These are phyloP conservation scores for Aspergillus sp. DNA, from an alignment of 2,329 filamentous ascomycete genomes.

Conservation along the genomic window DNA sequence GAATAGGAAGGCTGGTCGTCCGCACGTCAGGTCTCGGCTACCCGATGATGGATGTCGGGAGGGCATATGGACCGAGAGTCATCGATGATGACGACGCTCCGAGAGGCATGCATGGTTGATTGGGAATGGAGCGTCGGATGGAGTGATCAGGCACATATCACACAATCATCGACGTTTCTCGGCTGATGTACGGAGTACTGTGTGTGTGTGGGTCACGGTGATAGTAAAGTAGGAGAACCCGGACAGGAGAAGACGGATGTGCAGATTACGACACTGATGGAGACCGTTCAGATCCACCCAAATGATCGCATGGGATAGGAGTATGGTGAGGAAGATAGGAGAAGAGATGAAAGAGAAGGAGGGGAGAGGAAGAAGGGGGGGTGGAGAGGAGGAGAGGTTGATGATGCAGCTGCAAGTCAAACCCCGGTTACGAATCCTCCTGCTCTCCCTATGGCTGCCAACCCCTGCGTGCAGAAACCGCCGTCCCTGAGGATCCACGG, in stretches of 20 bases:
- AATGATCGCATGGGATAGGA: not conserved
- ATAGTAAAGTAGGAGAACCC: too few species aligned
- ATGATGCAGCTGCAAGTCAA: not conserved
- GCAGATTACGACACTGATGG: not conserved
- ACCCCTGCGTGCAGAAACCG: conserved; percentile 1
- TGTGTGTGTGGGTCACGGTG: too few species aligned
- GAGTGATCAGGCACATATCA: not conserved
- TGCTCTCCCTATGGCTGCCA: not conserved
- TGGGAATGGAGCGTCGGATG: not conserved
- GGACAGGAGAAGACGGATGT: not conserved
- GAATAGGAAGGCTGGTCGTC: conserved; percentile 3
- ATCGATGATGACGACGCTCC: conserved; percentile 4
- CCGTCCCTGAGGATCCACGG: conserved; percentile 8
- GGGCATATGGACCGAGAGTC: not conserved
- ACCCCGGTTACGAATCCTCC: not conserved
- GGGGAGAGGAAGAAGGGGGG: not conserved
- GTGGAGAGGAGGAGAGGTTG: not conserved
- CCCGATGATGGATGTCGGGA: conserved; percentile 6
- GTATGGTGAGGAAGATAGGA: not conserved
- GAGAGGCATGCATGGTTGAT: not conserved
- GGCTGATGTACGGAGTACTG: too few species aligned
- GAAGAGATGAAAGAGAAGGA: not conserved
- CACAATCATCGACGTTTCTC: too few species aligned
- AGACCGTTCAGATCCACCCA: not conserved
- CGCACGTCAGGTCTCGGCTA: conserved; percentile 6